These are phyloP conservation scores for Aspergillus affinis DNA, from an alignment of 495 filamentous ascomycete genomes.

Conservation along the genomic window DNA sequence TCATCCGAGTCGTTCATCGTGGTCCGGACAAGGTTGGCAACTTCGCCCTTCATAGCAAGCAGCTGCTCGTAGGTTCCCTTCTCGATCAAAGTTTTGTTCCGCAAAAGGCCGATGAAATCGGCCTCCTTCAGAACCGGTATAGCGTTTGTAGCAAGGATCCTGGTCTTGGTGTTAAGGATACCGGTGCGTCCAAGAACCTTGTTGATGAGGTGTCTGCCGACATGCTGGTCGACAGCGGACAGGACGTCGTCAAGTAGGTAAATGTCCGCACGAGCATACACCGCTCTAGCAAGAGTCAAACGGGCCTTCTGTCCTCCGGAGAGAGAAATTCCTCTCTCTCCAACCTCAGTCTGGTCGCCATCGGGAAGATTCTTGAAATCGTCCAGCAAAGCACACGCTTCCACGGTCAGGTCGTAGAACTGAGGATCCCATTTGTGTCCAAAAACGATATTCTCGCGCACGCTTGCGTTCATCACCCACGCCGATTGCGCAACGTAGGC, in stretches of 20 bases:
- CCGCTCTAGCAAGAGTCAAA: slow-evolving; percentile 89
- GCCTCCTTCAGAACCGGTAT: slow-evolving; percentile 88
- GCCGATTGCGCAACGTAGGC: slow-evolving; percentile 91
- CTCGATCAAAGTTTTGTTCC: slow-evolving; percentile 81
- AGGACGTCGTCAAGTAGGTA: slow-evolving; percentile 93
- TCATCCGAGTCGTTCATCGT: slow-evolving; percentile 65
- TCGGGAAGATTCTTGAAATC: slow-evolving; percentile 93
- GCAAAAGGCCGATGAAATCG: slow-evolving; percentile 79
- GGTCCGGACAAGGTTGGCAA: slow-evolving; percentile 81
- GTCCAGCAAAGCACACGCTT: slow-evolving; percentile 88
- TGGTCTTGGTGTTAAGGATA: slow-evolving; percentile 80
- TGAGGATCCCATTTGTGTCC: slow-evolving; percentile 91
- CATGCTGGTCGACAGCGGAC: slow-evolving; percentile 96
- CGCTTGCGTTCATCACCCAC: slow-evolving; percentile 98
- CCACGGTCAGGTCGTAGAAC: slow-evolving; percentile 92
- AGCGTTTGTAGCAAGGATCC: slow-evolving; percentile 93
- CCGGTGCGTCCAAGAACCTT: slow-evolving; percentile 85
- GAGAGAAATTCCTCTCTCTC: slow-evolving; percentile 94
- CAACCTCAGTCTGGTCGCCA: slow-evolving; percentile 94
- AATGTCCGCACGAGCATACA: slow-evolving; percentile 96
- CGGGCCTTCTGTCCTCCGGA: slow-evolving; percentile 97
- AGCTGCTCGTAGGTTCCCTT: slow-evolving; percentile 86
- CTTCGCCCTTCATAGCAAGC: slow-evolving; percentile 89
- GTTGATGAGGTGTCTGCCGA: slow-evolving; percentile 91
- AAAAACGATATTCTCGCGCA: slow-evolving; percentile 96